Base-by-base conservation (phyloP, 768 basidiomycete species). In the Lanmaoa rubissima region DNA sequence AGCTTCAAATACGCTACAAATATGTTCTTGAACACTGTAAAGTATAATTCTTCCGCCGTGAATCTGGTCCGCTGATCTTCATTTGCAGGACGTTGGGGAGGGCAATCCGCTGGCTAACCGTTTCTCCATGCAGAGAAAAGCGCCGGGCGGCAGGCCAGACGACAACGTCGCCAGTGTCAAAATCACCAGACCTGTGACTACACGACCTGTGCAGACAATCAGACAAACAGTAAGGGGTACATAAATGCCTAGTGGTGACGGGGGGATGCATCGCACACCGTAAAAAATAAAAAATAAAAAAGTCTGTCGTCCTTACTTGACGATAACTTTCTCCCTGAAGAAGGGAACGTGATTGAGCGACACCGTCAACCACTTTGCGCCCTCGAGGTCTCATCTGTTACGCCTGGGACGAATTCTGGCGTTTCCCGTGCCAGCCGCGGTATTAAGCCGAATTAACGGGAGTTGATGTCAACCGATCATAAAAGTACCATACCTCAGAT, bases 21-120 rank as follows among this genome's bases (percentile, higher is more conserved):
- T 3, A 65, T 61, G 66, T 17, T 35, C 17, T 16, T 11, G 3
- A 50, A 51, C 31, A 45, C 16, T 11, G 62, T 62, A 53, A 32
- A 13, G 34, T 11, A n/a, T 36, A 2, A 40, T 10, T 26, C 38
- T 39, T 10, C 10, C 4, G 17, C 19, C 34, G 13, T 6, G 10
- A 8, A 17, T 19, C 5, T 16, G 1, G 16, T 48, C 19, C 21
- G 13, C 55, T 66, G 16, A 68, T 14, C 4, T 12, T 52, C 17
- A 4, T n/a, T 26, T 36, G 13, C 40, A 66, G 65, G 17, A 51
- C 34, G 12, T 35, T 41, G 14, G 12, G 8, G 36, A 39, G 17
- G 42, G 17, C 1, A 3, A 11, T 13, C 17, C 2, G 11, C 45
- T 28, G 10, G 32, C 12, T 12, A 10, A 21, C 21, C 7, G 24